Conservation (phyloP, 805 yeast species). For the Candida gorgasii region DNA sequence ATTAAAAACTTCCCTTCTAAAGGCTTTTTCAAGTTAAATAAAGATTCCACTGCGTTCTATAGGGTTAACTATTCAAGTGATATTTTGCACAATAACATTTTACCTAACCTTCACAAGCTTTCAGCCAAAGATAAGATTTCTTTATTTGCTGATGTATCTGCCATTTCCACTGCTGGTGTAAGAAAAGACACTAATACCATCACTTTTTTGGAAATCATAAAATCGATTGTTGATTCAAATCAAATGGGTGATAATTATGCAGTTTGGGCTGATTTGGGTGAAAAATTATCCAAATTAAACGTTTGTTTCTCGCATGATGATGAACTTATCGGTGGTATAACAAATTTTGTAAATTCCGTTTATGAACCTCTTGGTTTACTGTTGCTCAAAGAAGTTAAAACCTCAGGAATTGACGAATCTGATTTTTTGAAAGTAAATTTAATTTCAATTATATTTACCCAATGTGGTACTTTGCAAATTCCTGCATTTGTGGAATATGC, state of each 20-base stretch:
- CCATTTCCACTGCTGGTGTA: slow-evolving; percentile 50
- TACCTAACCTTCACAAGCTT: slow-evolving; percentile 37
- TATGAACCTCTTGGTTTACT: slow-evolving; percentile 26
- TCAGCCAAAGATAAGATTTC: slow-evolving; percentile 54
- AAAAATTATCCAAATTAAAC: slow-evolving; percentile 36
- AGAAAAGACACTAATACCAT: slow-evolving; percentile 31
- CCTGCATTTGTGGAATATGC: slow-evolving; percentile 40
- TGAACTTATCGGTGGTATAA: slow-evolving; percentile 27
- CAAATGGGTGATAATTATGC: slow-evolving; percentile 38
- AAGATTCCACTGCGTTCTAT: slow-evolving; percentile 52
- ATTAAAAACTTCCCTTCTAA: slow-evolving; percentile 24
- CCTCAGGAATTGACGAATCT: slow-evolving; percentile 16
- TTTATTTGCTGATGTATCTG: slow-evolving; percentile 51
- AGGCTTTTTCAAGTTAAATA: slow-evolving; percentile 47
- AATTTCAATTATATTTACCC: slow-evolving; percentile 39
- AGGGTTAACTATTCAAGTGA: slow-evolving; percentile 53
- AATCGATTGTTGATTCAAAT: slow-evolving; percentile 26
- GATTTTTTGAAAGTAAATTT: slow-evolving; percentile 34
- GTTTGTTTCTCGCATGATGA: slow-evolving; percentile 34
- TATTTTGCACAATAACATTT: slow-evolving; percentile 41
- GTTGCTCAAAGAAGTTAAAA: slow-evolving; percentile 25
- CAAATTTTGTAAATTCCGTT: slow-evolving; percentile 30
- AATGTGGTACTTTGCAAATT: slow-evolving; percentile 41
- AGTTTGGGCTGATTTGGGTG: slow-evolving; percentile 57
- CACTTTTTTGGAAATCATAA: slow-evolving; percentile 45